Base-by-base conservation (phyloP, 768 basidiomycete species). In the Leccinum longicurvipes region DNA sequence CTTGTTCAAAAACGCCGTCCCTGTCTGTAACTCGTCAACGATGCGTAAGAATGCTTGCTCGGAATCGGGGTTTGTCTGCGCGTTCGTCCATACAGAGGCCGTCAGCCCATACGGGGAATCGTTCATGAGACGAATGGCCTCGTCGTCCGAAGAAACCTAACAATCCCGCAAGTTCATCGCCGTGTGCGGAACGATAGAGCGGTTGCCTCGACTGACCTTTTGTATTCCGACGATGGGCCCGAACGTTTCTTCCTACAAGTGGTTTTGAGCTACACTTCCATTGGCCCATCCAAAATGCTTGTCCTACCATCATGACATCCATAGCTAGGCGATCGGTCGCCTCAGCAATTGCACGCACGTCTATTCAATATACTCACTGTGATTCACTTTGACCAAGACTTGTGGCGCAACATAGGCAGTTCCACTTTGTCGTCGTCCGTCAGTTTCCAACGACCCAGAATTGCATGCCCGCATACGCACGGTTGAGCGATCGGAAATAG, bases 51-150 rank as follows among this genome's bases (percentile, higher is more conserved):
- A 97, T 0, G 82, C 85, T 3, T 72, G 65, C 58, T 89, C 80
- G 0, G 89, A 91, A n/a, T 80, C 80, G 0, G 77, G 70, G 55
- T 84, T 80, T 3, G 72, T 73, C 27, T 80, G 77, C 0, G 78
- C 81, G 62, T 91, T 82, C 1, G 97, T 98, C 97, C 96, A 99
- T 29, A 99, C 70, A 17, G 93, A 94, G 4, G 92, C 93, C 2
- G 96, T 99, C 21, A 99, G 79, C 14, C 97, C 97, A 67, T 95
- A 98, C 0, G 83, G 83, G 15, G 95, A 97, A 70, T 98, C 94
- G 70, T 99, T 98, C 91, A 99, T 99, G 29, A 98, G 81, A 17
- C 72, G 68, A 54, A 98, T 74, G 1, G 97, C 97, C 68, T 96
- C 93, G 45, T 86, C 89, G 68, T 98, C 97, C 0, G 85, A 85